phyloP scores from a whole-genome alignment of 192 early-diverging fungal genomes.

The Linnemannia zychae region DNA sequence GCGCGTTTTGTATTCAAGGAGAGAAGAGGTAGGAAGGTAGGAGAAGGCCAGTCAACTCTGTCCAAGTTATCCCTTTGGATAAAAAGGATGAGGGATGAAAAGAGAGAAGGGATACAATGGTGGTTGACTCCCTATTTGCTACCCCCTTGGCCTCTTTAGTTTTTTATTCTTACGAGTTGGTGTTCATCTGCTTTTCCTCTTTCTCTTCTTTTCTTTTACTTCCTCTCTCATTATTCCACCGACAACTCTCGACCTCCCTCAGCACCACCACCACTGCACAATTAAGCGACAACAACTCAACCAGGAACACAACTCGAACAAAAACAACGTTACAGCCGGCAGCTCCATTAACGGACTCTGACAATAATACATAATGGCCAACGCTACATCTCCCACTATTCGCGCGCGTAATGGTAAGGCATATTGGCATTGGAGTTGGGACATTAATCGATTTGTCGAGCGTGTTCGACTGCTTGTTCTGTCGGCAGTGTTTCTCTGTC shows the following conservation, averaged over 20 bases:
- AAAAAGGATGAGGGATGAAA: background rate
- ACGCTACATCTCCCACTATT: conserved; percentile 14
- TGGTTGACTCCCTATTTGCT: background rate
- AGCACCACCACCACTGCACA: background rate
- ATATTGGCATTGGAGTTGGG: too few relatives aligned
- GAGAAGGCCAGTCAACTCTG: background rate
- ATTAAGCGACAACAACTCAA: background rate
- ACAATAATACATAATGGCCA: conserved; percentile 3
- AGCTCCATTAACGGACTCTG: too few relatives aligned
- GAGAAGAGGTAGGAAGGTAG: background rate
- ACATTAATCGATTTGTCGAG: too few relatives aligned
- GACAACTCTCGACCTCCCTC: background rate
- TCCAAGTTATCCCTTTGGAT: too few relatives aligned
- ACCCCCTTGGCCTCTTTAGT: background rate
- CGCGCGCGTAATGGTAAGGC: conserved; percentile 33
- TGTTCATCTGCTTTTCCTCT: background rate
- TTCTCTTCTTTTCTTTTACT: background rate
- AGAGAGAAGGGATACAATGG: background rate
- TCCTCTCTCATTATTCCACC: background rate
- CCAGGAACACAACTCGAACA: background rate
- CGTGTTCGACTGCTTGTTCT: too few relatives aligned
- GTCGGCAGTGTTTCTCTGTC: too few relatives aligned
- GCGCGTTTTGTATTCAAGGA: background rate
- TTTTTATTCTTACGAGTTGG: background rate
- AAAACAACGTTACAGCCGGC: background rate